Evolutionary conservation across 2,329 filamentous ascomycete species (phyloP), one percentile per base, ranked within the genome.

Genomic region (Aspergillus fumigatus): DNA sequence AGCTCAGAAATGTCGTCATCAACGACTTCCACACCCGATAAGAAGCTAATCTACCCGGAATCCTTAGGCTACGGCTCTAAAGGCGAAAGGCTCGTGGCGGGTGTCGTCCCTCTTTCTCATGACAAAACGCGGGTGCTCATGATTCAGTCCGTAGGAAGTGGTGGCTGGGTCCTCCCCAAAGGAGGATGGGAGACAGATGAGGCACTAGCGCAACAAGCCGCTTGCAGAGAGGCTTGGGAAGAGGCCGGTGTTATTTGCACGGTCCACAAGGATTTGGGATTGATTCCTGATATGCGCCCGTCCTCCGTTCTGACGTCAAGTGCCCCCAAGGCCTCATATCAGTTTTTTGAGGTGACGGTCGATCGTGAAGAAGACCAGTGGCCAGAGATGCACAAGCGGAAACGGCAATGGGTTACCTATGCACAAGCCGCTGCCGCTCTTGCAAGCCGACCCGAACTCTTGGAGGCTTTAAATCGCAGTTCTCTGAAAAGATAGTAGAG

Each of bases 171-270:
- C 47, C 82, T 99, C 57, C 94, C 94, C 59, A 99, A 99, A 75
- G 94, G 94, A 70, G 94, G 94, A 59, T 99, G 94, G 92, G 94
- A 99, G 75, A 88, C 86, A 35, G 94, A 99, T 75, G 94, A 99
- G 77, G 84, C 87, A 60, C 94, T 90, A 61, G 85, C 88, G 60
- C 84, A 93, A 72, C 90, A 94, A 56, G 94, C 94, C 55, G 85
- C 85, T 76, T 88, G 80, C 80, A 82, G 94, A 65, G 94, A 99
- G 76, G 94, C 94, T 59, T 97, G 94, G 94, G 94, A 97, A 79
- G 94, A 97, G 78, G 94, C 92, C 45, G 94, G 94, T 68, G 95
- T 97, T 69, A 82, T 89, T 67, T 89, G 93, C 75, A 88, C 84
- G 57, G 87, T 97, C 73, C 87, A 88, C 67, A 88, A 88, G 72